Base-by-base conservation (phyloP, 345 rosid genomes). In the Cochlearia excelsa region DNA sequence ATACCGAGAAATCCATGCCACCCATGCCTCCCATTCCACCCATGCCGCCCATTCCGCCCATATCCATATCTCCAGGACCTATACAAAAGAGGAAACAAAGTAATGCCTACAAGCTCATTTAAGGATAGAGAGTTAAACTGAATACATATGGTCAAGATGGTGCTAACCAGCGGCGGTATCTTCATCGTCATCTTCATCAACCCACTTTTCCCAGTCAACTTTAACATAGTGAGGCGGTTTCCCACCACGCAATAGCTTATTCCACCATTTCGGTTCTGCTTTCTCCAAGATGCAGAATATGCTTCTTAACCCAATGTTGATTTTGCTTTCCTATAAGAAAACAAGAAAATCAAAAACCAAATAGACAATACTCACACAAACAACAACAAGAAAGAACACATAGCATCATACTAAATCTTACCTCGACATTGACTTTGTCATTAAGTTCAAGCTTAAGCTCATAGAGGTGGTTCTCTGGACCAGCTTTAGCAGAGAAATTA, bases 151-250 rank as follows among this genome's bases (percentile, higher is more conserved):
- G 41, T 30, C 9, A 7, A 49, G 46, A 42, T 43, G 37, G 46
- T 23, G 23, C 70, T 59, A 46, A 54, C 75, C 71, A 59, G 64
- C 30, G 40, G 26, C 39, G 30, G 57, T 48, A 59, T 71, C 66
- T 48, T 88, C 96, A 39, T 71, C 66, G 44, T 88, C 96, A 39
- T 87, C 90, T 61, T 86, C 94, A 67, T 88, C 96, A 9, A 82
- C 93, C 96, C 93, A 88, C 60, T 85, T 88, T 74, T 88, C 96
- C 96, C 96, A 88, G 46, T 88, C 96, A 46, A 85, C 85, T 75
- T 88, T 88, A 38, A 88, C 72, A 65, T 77, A 88, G 71, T 83
- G 93, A 6, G 93, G 96, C 1, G 79, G 31, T 45, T 82, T 85
- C 35, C 81, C 90, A 54, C 78, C 88, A 4, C 84, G 81, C 71